Conservation (phyloP, 106 monocot genomes). For the Amphibolis antarctica region DNA sequence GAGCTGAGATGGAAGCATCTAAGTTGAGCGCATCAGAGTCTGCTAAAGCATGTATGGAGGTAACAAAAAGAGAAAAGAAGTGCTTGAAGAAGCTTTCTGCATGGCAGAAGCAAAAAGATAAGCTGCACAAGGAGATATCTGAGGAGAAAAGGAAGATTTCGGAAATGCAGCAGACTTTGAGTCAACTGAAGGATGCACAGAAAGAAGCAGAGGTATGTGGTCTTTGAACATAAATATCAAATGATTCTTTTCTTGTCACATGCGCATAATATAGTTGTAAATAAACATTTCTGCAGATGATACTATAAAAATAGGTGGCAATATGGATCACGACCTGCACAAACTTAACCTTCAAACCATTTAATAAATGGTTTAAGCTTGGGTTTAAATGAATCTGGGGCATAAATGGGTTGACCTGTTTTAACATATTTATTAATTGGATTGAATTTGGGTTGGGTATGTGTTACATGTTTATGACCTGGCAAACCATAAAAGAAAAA, state of each 20-base stretch:
- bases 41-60: slow-evolving; percentile 28
- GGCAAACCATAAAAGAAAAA: no score
- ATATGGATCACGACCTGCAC: no score
- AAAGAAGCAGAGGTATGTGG: slow-evolving; percentile 37
- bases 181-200: slow-evolving; percentile 26
- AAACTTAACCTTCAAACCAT: no score
- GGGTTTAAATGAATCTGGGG: no score
- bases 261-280: background rate
- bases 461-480: no score
- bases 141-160: slow-evolving; percentile 37
- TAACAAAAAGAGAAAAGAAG: slow-evolving; percentile 55
- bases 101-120: slow-evolving; percentile 67
- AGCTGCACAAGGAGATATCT: slow-evolving; percentile 38
- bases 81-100: slow-evolving; percentile 44
- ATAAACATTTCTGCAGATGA: no score
- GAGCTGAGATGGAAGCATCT: slow-evolving; percentile 85
- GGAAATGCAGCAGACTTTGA: slow-evolving; percentile 25
- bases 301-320: no score
- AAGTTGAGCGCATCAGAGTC: slow-evolving; percentile 71
- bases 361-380: no score
- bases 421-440: no score
- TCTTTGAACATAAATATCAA: background rate
- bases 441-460: no score
- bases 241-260: background rate
- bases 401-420: no score